Percentiles rank a stretch among this genome's conserved stretches.
Evolutionary conservation across 441 rosid species (phyloP).

Genomic region (Brassica hybrid): DNA sequence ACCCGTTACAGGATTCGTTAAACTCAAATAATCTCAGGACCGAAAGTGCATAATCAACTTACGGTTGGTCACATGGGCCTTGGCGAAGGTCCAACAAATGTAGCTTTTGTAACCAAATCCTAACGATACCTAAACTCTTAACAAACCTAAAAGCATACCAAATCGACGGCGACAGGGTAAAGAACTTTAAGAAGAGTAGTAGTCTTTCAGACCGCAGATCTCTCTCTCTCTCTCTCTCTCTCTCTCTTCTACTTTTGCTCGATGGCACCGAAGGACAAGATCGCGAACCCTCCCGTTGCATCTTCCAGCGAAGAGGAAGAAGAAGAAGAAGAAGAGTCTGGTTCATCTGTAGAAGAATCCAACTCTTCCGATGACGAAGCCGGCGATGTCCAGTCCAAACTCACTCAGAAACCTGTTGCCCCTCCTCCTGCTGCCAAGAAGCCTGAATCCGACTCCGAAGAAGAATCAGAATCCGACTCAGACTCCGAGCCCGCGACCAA

Average conservation of each 20-base stretch:
- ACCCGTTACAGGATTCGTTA: too few species aligned
- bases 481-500: constrained; percentile 19
- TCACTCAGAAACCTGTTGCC: neutral
- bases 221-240: neutral
- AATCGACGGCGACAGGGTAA: neutral
- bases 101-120: neutral
- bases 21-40: too few species aligned
- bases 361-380: neutral
- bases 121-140: neutral
- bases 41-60: too few species aligned
- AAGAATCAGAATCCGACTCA: constrained; percentile 23
- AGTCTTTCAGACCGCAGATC: neutral
- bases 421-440: neutral
- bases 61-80: neutral
- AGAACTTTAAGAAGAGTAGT: neutral
- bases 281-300: constrained; percentile 44
- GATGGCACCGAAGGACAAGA: constrained; percentile 28
- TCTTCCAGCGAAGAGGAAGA: constrained; percentile 38
- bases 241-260: neutral
- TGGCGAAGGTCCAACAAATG: neutral
- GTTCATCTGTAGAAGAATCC: neutral
- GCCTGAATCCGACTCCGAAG: constrained; percentile 32
- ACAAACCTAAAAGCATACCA: neutral
- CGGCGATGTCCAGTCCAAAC: neutral
- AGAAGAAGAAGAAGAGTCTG: constrained; percentile 10